Conservation (phyloP, 805 yeast genomes). For the Cyberlindnera euphorbiae region DNA sequence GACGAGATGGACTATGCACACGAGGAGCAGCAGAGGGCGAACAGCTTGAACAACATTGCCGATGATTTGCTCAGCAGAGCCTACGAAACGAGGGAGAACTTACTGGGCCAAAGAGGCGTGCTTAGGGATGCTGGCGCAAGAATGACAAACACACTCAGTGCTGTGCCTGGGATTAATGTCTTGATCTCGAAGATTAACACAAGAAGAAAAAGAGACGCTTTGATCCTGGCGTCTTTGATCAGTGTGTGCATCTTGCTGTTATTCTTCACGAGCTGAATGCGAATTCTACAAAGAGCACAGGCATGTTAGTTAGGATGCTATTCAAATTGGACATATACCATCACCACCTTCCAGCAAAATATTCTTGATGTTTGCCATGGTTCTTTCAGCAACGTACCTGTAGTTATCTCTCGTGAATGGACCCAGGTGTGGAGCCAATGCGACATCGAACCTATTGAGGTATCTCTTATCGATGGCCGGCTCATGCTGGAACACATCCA, state of each 20-base stretch:
- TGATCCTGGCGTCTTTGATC: slow-evolving; percentile 74
- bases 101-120: slow-evolving; percentile 62
- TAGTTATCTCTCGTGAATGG: slow-evolving; percentile 59
- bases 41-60: slow-evolving; percentile 66
- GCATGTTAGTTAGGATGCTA: background rate
- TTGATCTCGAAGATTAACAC: slow-evolving; percentile 78
- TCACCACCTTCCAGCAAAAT: slow-evolving; percentile 13
- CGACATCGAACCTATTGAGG: slow-evolving; percentile 53
- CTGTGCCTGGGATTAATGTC: slow-evolving; percentile 79
- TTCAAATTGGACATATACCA: slow-evolving; percentile 5
- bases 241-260: slow-evolving; percentile 67
- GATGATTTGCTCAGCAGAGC: slow-evolving; percentile 83
- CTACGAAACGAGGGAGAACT: slow-evolving; percentile 82
- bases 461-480: slow-evolving; percentile 49
- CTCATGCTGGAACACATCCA: slow-evolving; percentile 69
- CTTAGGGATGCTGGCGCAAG: slow-evolving; percentile 61
- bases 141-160: slow-evolving; percentile 54
- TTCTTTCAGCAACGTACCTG: slow-evolving; percentile 44
- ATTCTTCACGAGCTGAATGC: slow-evolving; percentile 37
- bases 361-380: slow-evolving; percentile 44
- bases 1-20: slow-evolving; percentile 68
- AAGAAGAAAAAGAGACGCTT: slow-evolving; percentile 80
- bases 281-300: background rate
- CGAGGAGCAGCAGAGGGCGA: slow-evolving; percentile 71
- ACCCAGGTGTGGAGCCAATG: slow-evolving; percentile 61